Percentiles rank a stretch among this genome's conserved stretches.
These are phyloP conservation scores for Talaromyces sp. DNA, from an alignment of 2,329 filamentous ascomycete species.

Conservation along the genomic window DNA sequence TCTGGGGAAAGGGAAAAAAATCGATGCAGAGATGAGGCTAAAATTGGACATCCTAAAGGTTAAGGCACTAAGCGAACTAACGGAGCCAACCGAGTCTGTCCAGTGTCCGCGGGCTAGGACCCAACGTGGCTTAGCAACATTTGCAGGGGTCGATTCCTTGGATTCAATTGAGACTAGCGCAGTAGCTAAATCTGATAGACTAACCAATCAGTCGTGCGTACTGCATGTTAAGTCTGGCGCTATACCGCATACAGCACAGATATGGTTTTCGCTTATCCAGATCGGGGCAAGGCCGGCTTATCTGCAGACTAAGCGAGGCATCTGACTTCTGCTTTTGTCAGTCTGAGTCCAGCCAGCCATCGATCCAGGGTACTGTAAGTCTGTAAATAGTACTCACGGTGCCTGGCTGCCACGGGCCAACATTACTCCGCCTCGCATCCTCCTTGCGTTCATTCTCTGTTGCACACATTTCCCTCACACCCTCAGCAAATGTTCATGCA, in stretches of 20 bases:
- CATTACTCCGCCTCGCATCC: slow-evolving; percentile 6
- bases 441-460: not conserved
- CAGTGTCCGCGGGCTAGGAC: not conserved
- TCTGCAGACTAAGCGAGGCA: not conserved
- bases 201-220: not conserved
- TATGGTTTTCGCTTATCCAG: not conserved
- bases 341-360: slow-evolving; percentile 7
- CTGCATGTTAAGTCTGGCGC: not conserved
- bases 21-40: slow-evolving; percentile 3
- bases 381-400: not conserved
- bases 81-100: not conserved
- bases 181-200: not conserved
- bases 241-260: not conserved
- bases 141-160: not conserved
- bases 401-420: slow-evolving; percentile 2
- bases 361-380: too few relatives aligned
- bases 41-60: not conserved
- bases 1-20: not conserved
- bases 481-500: not conserved
- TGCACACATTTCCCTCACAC: not conserved
- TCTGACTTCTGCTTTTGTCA: not conserved
- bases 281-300: not conserved
- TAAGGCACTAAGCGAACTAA: not conserved
- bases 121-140: not conserved
- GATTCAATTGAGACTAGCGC: not conserved